A percentile compares a stretch with the other conserved stretches of the same genome.
Conservation (phyloP, 495 filamentous ascomycete genomes). For the Trypethelium eluteriae region DNA sequence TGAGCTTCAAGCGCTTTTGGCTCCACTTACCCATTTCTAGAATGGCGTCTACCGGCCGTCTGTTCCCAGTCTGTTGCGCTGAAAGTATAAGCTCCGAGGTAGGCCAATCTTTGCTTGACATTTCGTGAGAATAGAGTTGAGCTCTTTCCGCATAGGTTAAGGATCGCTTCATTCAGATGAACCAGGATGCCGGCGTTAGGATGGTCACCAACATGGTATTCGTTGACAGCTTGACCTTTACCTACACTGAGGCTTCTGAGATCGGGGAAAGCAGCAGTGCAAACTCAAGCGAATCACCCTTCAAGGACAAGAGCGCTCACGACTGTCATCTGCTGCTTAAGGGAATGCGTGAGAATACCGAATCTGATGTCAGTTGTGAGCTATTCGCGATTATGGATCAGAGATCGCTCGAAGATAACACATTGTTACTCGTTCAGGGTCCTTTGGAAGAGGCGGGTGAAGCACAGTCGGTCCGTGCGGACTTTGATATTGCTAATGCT, state of each 20-base stretch:
- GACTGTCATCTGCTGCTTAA: neutral
- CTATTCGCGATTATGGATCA: slow-evolving; percentile 1
- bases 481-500: neutral
- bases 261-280: neutral
- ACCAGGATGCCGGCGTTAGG: neutral
- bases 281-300: neutral
- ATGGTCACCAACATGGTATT: neutral
- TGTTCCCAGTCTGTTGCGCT: neutral
- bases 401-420: neutral
- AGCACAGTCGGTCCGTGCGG: neutral
- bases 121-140: neutral
- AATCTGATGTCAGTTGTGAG: neutral
- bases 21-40: neutral
- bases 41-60: neutral
- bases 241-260: neutral
- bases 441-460: neutral
- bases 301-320: neutral
- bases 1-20: neutral
- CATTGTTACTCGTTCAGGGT: neutral
- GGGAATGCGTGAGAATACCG: neutral
- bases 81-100: neutral
- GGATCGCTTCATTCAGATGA: neutral
- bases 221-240: slow-evolving; percentile 1
- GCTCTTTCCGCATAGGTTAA: neutral
- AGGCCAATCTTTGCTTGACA: slow-evolving; percentile 1